These are phyloP conservation scores for Trichoderma erinaceum DNA, from an alignment of 495 filamentous ascomycete genomes.

Conservation along the genomic window DNA sequence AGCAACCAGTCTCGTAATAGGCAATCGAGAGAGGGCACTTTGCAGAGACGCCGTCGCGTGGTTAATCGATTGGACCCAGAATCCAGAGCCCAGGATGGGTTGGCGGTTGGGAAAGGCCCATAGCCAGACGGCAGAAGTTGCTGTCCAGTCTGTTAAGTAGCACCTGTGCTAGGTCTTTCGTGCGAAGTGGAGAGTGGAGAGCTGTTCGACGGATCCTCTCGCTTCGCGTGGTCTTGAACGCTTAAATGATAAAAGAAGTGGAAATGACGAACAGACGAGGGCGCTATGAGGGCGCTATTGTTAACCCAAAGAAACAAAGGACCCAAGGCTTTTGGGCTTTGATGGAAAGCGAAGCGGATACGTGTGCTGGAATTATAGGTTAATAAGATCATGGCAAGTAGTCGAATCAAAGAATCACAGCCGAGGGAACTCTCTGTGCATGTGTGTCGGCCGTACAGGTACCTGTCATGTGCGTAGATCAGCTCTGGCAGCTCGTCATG, in stretches of 20 bases:
- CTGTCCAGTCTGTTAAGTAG: constrained; percentile 4
- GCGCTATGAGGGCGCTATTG: constrained; percentile 6
- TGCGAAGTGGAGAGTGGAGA: not conserved
- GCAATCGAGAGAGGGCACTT: not conserved
- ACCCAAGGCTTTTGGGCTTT: not conserved
- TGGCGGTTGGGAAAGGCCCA: constrained; percentile 10
- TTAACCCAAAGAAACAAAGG: not conserved
- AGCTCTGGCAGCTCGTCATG: not conserved
- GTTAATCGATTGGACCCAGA: constrained; percentile 7
- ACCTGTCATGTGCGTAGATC: constrained; percentile 12
- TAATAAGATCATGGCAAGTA: not conserved
- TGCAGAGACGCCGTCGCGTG: constrained; percentile 7
- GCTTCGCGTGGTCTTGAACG: constrained; percentile 1
- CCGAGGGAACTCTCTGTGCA: constrained; percentile 9
- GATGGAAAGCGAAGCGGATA: not conserved
- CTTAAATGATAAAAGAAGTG: constrained; percentile 1
- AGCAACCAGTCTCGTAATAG: constrained; percentile 11
- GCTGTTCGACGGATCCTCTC: not conserved
- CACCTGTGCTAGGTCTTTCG: not conserved
- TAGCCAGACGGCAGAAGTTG: constrained; percentile 2
- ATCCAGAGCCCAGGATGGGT: constrained; percentile 2
- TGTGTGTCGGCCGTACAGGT: not conserved
- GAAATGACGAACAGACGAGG: not conserved
- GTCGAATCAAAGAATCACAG: constrained; percentile 11
- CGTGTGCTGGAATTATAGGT: not conserved